Evolutionary conservation across 2,329 filamentous ascomycete species (phyloP), one percentile per base, ranked within the genome.

Genomic region (Dactylonectria estremocensis): DNA sequence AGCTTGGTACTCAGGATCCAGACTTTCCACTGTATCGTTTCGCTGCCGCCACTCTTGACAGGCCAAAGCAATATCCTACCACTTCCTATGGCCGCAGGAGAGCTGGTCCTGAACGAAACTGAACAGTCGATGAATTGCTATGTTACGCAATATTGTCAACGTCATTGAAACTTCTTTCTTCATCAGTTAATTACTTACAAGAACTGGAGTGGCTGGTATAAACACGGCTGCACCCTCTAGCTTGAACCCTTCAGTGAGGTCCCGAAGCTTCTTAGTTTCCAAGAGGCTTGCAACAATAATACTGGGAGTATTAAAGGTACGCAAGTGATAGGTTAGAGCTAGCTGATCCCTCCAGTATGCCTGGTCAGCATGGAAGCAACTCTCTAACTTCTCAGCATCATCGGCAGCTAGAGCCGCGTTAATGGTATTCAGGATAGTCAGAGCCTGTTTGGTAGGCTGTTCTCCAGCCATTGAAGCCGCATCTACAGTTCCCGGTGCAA

Each of bases 1-100:
- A 73, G 50, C 2, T 56, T 66, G 14, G 71, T 71, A 31, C 71
- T 73, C 0, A 73, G 9, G 7, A 71, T 64, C 71, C 71, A 73
- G 1, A 73, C 70, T 10, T 65, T 71, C 67, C 71, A 71, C 3
- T 65, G 22, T 0, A 72, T 10, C 1, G 7, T 14, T 0, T 11
- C 16, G 5, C 1, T 2, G 1, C 2, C 8, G 4, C 13, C 24
- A 7, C 4, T 31, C 9, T 59, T 49, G 1, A 37, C 20, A 0
- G 71, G 71, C 1, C 68, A 33, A 11, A 73, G 69, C 0, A 71
- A 20, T 1, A 67, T 16, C 1, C 69, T 57, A n/a, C n/a, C n/a
- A n/a, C n/a, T n/a, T n/a, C n/a, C n/a, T n/a, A n/a, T n/a, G n/a
- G n/a, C n/a, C n/a, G n/a, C n/a, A n/a, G n/a, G n/a, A n/a, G n/a